phyloP scores from a whole-genome alignment of 495 filamentous ascomycete genomes.

The Hypoxylon fuscum region DNA sequence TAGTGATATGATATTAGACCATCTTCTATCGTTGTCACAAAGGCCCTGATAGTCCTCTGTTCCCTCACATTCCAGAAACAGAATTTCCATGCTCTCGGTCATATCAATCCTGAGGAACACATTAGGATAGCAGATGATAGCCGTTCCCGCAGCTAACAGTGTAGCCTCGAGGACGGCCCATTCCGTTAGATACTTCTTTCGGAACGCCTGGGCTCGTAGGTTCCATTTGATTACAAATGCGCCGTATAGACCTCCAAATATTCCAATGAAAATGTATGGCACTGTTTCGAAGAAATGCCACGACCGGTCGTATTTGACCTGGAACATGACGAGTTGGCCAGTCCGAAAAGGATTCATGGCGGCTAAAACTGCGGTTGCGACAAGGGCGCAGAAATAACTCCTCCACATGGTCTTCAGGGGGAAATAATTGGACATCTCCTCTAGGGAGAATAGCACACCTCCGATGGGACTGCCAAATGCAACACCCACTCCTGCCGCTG shows the following conservation, averaged over 20 bases:
- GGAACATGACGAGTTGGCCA: constrained; percentile 99
- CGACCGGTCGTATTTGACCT: constrained; percentile 91
- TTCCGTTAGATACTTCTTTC: constrained; percentile 89
- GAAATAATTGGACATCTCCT: constrained; percentile 99
- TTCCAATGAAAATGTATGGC: constrained; percentile 89
- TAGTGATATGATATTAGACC: constrained; percentile 82
- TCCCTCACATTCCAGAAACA: constrained; percentile 95
- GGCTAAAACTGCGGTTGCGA: constrained; percentile 92
- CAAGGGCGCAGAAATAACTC: constrained; percentile 96
- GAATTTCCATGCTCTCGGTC: constrained; percentile 98
- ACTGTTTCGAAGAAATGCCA: constrained; percentile 98
- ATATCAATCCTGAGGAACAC: constrained; percentile 97
- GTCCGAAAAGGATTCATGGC: constrained; percentile 98
- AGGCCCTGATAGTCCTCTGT: constrained; percentile 90
- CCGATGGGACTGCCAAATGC: constrained; percentile 98
- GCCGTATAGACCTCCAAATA: constrained; percentile 95
- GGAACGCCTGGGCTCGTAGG: constrained; percentile 85
- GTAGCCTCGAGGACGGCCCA: constrained; percentile 91
- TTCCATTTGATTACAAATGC: constrained; percentile 99
- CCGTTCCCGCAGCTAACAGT: constrained; percentile 81
- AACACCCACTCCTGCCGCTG: constrained; percentile 93
- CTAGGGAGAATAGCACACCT: constrained; percentile 93
- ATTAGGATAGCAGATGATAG: constrained; percentile 93
- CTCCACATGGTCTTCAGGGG: constrained; percentile 98
- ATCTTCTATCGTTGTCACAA: constrained; percentile 81